Base-by-base conservation (phyloP, 352 stramenopile genomes). In the Labyrinthula sp. region DNA sequence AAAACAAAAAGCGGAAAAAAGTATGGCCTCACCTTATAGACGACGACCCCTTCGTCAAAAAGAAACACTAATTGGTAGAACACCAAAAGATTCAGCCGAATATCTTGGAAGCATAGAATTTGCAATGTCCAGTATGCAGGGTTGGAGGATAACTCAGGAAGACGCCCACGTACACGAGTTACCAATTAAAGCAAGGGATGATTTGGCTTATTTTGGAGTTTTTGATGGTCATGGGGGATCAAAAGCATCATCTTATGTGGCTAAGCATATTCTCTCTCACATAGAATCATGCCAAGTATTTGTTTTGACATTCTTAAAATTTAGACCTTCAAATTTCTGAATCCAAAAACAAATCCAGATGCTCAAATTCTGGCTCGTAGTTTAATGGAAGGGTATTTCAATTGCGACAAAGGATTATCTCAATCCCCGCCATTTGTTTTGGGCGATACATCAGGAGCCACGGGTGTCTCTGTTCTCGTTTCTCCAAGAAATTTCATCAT, bases 71-170 rank as follows among this genome's bases (percentile, higher is more conserved):
- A n/a, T n/a, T n/a, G n/a, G n/a, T n/a, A n/a, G n/a, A n/a, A n/a
- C n/a, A n/a, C n/a, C n/a, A n/a, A n/a, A n/a, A n/a, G n/a, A n/a
- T n/a, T n/a, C n/a, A n/a, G n/a, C n/a, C n/a, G n/a, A n/a, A n/a
- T n/a, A n/a, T n/a, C n/a, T n/a, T n/a, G n/a, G n/a, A n/a, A n/a
- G n/a, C n/a, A n/a, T n/a, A n/a, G n/a, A n/a, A n/a, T n/a, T n/a
- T n/a, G n/a, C n/a, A n/a, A n/a, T 62, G 27, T 60, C 30, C 1
- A 59, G 56, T 17, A 64, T 64, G 57, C 58, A 64, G 29, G 58
- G 58, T 14, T 64, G 58, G 58, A 47, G 58, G 39, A 54, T 60
- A 22, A 59, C 25, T 12, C 59, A 62, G 58, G 58, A 64, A 38
- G 57, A 63, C 29, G 18, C 57, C 17, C 52, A 62, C 39, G 37